Base-by-base conservation (phyloP, 352 stramenopile genomes). In the Phytopythium aichiense region DNA sequence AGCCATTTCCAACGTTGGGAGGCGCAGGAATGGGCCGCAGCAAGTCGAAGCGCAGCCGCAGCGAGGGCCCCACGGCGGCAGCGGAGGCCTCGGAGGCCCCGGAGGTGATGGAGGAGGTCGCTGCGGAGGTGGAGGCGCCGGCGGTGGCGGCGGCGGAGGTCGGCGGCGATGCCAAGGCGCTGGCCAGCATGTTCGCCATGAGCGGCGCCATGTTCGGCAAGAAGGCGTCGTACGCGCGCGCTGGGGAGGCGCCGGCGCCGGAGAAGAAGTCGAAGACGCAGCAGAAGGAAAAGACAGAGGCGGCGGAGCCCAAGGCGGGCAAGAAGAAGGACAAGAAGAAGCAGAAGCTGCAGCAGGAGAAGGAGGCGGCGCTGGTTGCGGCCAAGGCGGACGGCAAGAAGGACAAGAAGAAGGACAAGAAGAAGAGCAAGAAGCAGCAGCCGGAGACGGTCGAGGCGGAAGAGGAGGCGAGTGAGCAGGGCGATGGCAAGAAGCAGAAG, bases 141-240 rank as follows among this genome's bases (percentile, higher is more conserved):
- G 58, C 64, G 20, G 55, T 69, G 33, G 65, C 66, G 50, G 63
- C 57, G 30, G 52, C 68, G 31, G 30, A 57, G 55, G 50, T 67
- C 31, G 46, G 73, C 25, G 68, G 71, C 61, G 57, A 66, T 28
- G 46, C 23, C 46, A 58, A 56, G 1, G 64, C 64, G 48, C 68
- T 91, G 43, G 67, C 78, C 25, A 64, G 81, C 52, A 74, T 79
- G 56, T 91, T 91, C 57, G 76, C 78, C 15, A 65, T 84, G 64
- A 89, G 82, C 60, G 71, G 74, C 25, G 71, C 72, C 50, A 77
- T 89, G 54, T 83, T 83, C 40, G 70, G 72, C 64, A 91, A 91
- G 72, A 91, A 88, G 63, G 45, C 55, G 61, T 74, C 76, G 55
- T 89, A 91, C 63, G 68, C 43, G 35, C 18, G 22, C 1, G 54